Evolutionary conservation across 768 basidiomycete genomes (phyloP), one percentile per base, ranked within the genome.

Genomic region (Agaricus blazei): DNA sequence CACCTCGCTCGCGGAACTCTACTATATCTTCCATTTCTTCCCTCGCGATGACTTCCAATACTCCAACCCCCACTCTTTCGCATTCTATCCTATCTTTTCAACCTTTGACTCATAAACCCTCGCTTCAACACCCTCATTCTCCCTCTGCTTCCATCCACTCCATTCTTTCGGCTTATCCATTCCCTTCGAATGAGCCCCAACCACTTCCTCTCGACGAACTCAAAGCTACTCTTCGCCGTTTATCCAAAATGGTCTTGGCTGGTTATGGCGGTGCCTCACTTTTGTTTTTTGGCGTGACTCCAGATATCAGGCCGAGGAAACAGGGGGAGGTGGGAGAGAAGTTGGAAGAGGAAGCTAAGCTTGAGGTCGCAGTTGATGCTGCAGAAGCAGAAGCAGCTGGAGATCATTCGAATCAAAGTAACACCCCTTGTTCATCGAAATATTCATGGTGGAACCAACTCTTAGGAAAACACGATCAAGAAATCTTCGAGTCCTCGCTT

Each of bases 401-500:
- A 24, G 75, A 77, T 34, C 51, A 47, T 12, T 48, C 52, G 7
- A 80, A 85, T 63, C 75, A 75, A 4, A 83, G 85, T 57, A 73
- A 74, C 11, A 63, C 69, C 15, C 74, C 75, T 24, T 48, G 44
- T 68, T 72, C 51, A 54, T 19, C 38, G 28, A 64, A 75, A 48
- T 90, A 85, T 63, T 88, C 88, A 0, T 92, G 90, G 90, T 93
- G 90, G 89, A 82, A 90, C 60, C 79, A 91, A 19, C 68, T 93
- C 4, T 71, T 90, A 34, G 91, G 90, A 5, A 84, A 81, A 61
- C 88, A 92, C 59, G 91, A 93, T 64, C 80, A 84, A 60, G 88
- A 91, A 62, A 91, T 93, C 31, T 90, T 93, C 64, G 82, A 89
- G 28, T 87, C 83, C 54, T 80, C 71, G 11, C 71, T 71, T 24